Percentiles rank a stretch among this genome's conserved stretches.
phyloP scores from a whole-genome alignment of 2,329 filamentous ascomycete species.

The Mycogone perniciosa region DNA sequence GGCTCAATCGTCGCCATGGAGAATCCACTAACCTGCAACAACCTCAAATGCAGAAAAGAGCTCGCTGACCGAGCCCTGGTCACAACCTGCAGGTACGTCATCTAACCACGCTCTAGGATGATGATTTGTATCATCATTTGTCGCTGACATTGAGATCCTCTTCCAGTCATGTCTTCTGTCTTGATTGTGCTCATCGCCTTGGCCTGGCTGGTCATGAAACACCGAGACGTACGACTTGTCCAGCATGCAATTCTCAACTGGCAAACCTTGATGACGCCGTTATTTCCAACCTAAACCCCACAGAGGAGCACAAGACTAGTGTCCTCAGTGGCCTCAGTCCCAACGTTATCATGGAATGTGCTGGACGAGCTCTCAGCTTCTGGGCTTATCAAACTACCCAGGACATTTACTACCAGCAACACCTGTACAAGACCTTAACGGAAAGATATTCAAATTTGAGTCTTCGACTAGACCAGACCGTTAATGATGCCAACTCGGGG shows the following conservation, averaged over 20 bases:
- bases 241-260: conserved; percentile 66
- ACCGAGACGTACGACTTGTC: conserved; percentile 50
- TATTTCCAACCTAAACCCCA: conserved; percentile 64
- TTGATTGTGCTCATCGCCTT: conserved; percentile 60
- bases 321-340: conserved; percentile 78
- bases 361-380: conserved; percentile 70
- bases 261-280: conserved; percentile 69
- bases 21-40: conserved; percentile 69
- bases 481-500: conserved; percentile 69
- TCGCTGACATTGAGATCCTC: too few relatives aligned
- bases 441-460: conserved; percentile 64
- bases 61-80: conserved; percentile 70
- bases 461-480: conserved; percentile 62
- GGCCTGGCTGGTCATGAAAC: conserved; percentile 47
- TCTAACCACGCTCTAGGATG: neutral
- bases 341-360: conserved; percentile 78
- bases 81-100: conserved; percentile 72
- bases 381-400: conserved; percentile 83
- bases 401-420: conserved; percentile 76
- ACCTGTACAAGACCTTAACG: conserved; percentile 61
- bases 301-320: conserved; percentile 85
- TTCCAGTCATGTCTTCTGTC: conserved; percentile 76
- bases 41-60: conserved; percentile 64
- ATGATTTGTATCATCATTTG: neutral
- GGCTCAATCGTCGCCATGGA: conserved; percentile 51